phyloP scores from a whole-genome alignment of 1,284 basidiomycete species.

The Boletus mariae region DNA sequence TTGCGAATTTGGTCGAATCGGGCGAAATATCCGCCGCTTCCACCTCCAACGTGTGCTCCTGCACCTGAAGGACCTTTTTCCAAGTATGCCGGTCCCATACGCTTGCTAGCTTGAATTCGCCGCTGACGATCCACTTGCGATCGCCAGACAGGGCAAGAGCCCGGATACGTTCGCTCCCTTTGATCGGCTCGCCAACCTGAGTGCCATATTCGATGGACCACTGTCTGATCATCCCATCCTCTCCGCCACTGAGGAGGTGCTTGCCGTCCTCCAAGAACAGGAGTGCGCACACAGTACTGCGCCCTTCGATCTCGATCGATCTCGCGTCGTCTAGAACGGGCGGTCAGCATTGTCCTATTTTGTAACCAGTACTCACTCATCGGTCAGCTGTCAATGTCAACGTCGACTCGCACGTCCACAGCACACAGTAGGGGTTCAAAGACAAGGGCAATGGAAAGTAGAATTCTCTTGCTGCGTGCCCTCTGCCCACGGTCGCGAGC shows the following conservation, averaged over 20 bases:
- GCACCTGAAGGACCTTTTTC: neutral
- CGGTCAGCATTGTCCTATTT: neutral
- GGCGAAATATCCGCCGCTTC: neutral
- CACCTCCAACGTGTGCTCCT: neutral
- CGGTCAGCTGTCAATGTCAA: neutral
- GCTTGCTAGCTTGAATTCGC: neutral
- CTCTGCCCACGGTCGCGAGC: neutral
- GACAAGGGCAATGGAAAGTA: neutral
- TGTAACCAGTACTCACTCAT: neutral
- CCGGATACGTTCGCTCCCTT: neutral
- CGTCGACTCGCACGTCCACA: neutral
- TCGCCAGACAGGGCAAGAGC: neutral
- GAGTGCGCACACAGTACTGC: neutral
- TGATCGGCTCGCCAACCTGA: neutral
- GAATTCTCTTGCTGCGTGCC: too few relatives aligned
- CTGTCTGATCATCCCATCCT: neutral
- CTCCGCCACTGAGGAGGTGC: neutral
- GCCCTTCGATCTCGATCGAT: neutral
- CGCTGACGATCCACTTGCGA: neutral
- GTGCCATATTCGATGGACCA: neutral
- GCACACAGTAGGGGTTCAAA: neutral
- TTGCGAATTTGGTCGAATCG: neutral
- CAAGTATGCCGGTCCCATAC: neutral
- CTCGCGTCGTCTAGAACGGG: neutral
- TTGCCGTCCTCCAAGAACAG: neutral